Evolutionary conservation across 2,329 filamentous ascomycete species (phyloP).

Genomic region (Emericellopsis cladophorae): DNA sequence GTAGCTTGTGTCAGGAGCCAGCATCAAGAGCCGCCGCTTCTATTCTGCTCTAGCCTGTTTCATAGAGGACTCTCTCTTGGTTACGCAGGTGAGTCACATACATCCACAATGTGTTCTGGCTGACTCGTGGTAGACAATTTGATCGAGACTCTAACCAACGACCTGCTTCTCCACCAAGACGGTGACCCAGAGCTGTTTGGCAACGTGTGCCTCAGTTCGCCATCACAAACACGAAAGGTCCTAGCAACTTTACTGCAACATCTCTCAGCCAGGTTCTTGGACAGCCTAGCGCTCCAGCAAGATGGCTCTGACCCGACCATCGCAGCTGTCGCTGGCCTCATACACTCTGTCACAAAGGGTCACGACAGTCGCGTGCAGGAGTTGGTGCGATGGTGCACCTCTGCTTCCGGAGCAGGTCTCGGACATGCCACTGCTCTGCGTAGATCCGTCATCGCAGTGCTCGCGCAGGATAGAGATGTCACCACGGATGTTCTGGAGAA

Average conservation of each 20-base stretch:
- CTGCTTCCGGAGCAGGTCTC: conserved; percentile 49
- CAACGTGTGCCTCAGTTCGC: conserved; percentile 15
- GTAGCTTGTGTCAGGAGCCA: conserved; percentile 24
- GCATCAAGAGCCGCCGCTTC: conserved; percentile 21
- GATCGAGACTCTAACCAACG: conserved; percentile 19
- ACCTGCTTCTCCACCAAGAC: conserved; percentile 20
- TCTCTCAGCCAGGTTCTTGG: conserved; percentile 31
- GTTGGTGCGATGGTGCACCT: conserved; percentile 52
- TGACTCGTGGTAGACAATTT: conserved; percentile 24
- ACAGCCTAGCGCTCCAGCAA: conserved; percentile 17
- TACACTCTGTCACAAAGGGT: conserved; percentile 35
- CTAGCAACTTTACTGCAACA: conserved; percentile 18
- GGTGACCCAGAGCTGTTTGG: conserved; percentile 11
- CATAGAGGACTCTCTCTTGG: conserved; percentile 56
- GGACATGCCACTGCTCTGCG: conserved; percentile 53
- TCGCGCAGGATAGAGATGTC: conserved; percentile 36
- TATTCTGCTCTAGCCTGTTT: conserved; percentile 32
- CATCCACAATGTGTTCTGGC: neutral
- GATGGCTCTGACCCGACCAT: conserved; percentile 24
- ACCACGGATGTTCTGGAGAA: conserved; percentile 52
- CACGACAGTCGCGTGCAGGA: conserved; percentile 35
- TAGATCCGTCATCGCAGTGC: conserved; percentile 48
- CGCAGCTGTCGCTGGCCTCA: conserved; percentile 44
- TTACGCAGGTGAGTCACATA: conserved; percentile 46
- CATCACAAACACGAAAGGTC: conserved; percentile 12